Evolutionary conservation across 768 basidiomycete genomes (phyloP).

Genomic region (Ephemerocybe angulata): DNA sequence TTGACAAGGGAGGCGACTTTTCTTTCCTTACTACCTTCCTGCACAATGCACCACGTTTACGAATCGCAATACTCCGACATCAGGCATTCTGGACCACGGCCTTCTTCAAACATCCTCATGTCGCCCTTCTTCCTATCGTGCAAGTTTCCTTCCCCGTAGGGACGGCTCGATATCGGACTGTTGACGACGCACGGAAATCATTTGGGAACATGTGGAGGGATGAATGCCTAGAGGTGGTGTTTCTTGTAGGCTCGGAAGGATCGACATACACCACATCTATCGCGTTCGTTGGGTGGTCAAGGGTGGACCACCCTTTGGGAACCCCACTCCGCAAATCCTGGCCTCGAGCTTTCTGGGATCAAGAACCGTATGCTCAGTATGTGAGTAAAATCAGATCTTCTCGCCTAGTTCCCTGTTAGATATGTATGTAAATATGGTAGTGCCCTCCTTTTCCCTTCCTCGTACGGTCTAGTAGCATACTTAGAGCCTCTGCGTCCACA

Average conservation of each 20-base stretch:
- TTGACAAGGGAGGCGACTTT: background rate
- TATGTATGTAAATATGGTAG: no score
- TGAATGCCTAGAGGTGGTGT: background rate
- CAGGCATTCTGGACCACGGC: background rate
- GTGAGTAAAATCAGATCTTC: background rate
- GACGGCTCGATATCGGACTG: background rate
- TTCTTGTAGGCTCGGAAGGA: background rate
- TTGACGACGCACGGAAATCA: background rate
- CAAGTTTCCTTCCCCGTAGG: background rate
- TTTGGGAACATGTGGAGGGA: background rate
- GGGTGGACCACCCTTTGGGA: background rate
- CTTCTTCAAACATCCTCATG: background rate
- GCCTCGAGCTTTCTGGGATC: background rate
- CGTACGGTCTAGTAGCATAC: no score
- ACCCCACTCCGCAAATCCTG: background rate
- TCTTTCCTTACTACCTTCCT: background rate
- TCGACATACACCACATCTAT: background rate
- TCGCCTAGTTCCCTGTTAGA: background rate
- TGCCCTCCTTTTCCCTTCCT: no score
- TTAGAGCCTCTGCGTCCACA: no score
- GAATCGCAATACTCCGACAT: background rate
- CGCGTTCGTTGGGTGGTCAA: slow-evolving; percentile 1
- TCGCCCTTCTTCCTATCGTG: background rate
- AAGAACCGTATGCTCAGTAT: background rate
- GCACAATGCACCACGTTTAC: background rate